Conservation (phyloP, 1,139 yeast species). For the Meyerozyma athensensis region DNA sequence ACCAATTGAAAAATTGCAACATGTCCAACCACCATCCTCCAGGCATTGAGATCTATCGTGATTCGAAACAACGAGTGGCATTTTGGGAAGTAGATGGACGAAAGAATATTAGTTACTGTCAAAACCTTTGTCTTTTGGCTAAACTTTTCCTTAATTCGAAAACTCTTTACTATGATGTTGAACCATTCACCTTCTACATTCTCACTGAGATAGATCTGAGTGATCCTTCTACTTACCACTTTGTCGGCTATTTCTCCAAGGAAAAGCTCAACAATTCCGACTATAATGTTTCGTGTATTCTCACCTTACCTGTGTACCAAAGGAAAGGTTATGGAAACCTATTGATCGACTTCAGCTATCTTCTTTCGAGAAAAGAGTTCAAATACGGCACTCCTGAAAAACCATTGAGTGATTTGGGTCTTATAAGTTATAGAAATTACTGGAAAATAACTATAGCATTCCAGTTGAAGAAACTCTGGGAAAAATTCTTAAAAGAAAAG, state of each 20-base stretch:
- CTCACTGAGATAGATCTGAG: constrained; percentile 62
- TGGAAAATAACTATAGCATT: constrained; percentile 71
- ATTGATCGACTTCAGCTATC: constrained; percentile 83
- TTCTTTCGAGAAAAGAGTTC: constrained; percentile 68
- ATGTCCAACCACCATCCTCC: constrained; percentile 66
- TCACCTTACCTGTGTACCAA: constrained; percentile 85
- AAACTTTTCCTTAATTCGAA: constrained; percentile 86
- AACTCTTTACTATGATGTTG: constrained; percentile 90
- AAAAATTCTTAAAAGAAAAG: constrained; percentile 14
- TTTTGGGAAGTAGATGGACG: constrained; percentile 94
- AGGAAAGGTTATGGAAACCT: constrained; percentile 86
- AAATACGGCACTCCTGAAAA: constrained; percentile 92
- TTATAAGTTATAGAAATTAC: constrained; percentile 78
- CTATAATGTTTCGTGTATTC: constrained; percentile 84
- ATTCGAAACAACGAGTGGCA: constrained; percentile 44
- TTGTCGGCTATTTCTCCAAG: constrained; percentile 92
- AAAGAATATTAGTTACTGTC: constrained; percentile 77
- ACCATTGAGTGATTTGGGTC: constrained; percentile 83
- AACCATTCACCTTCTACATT: constrained; percentile 87
- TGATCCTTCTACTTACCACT: constrained; percentile 53
- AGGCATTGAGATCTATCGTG: constrained; percentile 85
- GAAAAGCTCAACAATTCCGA: constrained; percentile 73
- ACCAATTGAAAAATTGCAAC: constrained; percentile 62
- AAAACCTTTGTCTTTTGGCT: constrained; percentile 82
- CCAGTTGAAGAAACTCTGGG: constrained; percentile 27